These are phyloP conservation scores for Mucuna pruriens DNA, from an alignment of 306 rosid species.

Conservation along the genomic window DNA sequence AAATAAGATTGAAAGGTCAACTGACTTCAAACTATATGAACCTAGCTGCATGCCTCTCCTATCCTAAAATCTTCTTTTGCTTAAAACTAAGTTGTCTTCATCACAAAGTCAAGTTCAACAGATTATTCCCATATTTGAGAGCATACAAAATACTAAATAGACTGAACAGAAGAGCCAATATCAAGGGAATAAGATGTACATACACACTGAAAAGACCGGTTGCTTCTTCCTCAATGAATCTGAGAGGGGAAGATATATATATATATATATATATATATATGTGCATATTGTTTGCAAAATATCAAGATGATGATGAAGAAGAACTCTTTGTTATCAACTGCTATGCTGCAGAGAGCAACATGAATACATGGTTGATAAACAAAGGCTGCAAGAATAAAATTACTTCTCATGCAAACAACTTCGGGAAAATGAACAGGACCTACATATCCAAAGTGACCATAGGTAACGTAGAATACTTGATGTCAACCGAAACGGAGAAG, in stretches of 20 bases:
- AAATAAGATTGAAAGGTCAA: conserved; percentile 40
- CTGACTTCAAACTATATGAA: conserved; percentile 96
- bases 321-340: neutral
- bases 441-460: neutral
- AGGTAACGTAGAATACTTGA: neutral
- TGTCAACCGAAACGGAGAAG: neutral
- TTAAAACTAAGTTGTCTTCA: conserved; percentile 93
- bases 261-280: too few relatives aligned
- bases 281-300: too few relatives aligned
- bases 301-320: neutral
- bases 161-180: conserved; percentile 9
- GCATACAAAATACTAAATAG: conserved; percentile 4
- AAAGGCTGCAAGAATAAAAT: neutral
- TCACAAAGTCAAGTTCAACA: conserved; percentile 39
- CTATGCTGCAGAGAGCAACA: neutral
- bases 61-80: conserved; percentile 95
- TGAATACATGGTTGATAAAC: neutral
- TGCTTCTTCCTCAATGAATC: conserved; percentile 78
- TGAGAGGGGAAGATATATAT: too few relatives aligned
- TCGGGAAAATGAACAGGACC: neutral
- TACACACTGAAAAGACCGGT: conserved; percentile 86
- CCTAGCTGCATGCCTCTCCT: conserved; percentile 97
- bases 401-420: neutral
- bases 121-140: conserved; percentile 1
- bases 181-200: conserved; percentile 49